A percentile compares a stretch with the other conserved stretches of the same genome.
Conservation (phyloP, 169 alveolate genomes). For the Plasmodium vinckei region DNA sequence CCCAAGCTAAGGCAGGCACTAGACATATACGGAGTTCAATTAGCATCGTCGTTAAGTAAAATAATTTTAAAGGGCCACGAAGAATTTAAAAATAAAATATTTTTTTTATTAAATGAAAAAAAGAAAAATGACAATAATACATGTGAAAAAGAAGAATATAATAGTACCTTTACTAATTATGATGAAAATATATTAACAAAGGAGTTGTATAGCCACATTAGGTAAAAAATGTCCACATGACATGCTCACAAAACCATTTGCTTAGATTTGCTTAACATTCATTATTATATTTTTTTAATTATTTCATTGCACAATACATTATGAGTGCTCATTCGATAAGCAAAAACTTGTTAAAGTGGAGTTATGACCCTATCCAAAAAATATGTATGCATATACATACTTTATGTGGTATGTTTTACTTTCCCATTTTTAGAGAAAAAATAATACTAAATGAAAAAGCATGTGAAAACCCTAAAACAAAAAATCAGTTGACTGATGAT, state of each 20-base stretch:
- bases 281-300: too few species aligned
- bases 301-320: too few species aligned
- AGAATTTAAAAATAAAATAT: conserved; percentile 70
- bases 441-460: conserved; percentile 32
- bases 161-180: background rate
- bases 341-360: too few species aligned
- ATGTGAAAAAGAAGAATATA: conserved; percentile 19
- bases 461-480: conserved; percentile 5
- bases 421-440: conserved; percentile 42
- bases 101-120: conserved; percentile 63
- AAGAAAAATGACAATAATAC: conserved; percentile 5
- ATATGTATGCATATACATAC: background rate
- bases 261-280: too few species aligned
- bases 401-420: background rate
- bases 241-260: too few species aligned
- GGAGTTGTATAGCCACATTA: conserved; percentile 47
- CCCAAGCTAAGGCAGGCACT: conserved; percentile 64
- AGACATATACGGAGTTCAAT: conserved; percentile 70
- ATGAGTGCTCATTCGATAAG: too few species aligned
- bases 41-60: conserved; percentile 76
- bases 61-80: conserved; percentile 70
- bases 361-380: background rate
- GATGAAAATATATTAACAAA: conserved; percentile 35
- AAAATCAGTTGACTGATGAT: conserved; percentile 7
- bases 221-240: conserved; percentile 1